A percentile compares a stretch with the other conserved stretches of the same genome.
Evolutionary conservation across 2,329 filamentous ascomycete genomes (phyloP).

Genomic region (Aspergillus pseudoglaucus): DNA sequence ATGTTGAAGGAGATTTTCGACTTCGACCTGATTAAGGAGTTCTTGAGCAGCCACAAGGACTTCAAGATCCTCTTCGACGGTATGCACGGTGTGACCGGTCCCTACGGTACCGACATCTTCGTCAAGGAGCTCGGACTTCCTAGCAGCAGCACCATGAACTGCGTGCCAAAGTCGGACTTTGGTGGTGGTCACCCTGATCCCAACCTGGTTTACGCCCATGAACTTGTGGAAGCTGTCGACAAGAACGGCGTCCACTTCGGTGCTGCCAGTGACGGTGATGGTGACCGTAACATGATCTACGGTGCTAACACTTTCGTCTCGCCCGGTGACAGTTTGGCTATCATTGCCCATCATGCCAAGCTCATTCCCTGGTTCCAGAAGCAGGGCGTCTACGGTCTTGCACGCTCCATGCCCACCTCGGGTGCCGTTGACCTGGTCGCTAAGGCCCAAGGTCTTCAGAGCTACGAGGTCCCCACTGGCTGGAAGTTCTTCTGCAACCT

Average conservation of each 20-base stretch:
- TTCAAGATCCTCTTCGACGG: constrained; percentile 98
- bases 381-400: constrained; percentile 90
- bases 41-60: constrained; percentile 77
- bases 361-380: constrained; percentile 98
- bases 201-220: constrained; percentile 94
- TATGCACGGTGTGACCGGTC: constrained; percentile 88
- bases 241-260: constrained; percentile 89
- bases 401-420: constrained; percentile 95
- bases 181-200: constrained; percentile 95
- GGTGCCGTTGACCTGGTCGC: constrained; percentile 93
- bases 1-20: constrained; percentile 99
- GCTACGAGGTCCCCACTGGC: constrained; percentile 95
- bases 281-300: constrained; percentile 99
- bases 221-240: constrained; percentile 88
- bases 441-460: constrained; percentile 82
- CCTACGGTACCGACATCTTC: constrained; percentile 92
- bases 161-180: constrained; percentile 86
- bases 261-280: constrained; percentile 92
- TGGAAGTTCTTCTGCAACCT: constrained; percentile 99
- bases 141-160: constrained; percentile 77
- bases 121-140: constrained; percentile 84
- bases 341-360: constrained; percentile 94
- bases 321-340: constrained; percentile 92
- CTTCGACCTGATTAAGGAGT: constrained; percentile 90
- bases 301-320: constrained; percentile 94